phyloP scores from a whole-genome alignment of 225 moss, liverwort and hornwort species.

The Neckera pumila region DNA sequence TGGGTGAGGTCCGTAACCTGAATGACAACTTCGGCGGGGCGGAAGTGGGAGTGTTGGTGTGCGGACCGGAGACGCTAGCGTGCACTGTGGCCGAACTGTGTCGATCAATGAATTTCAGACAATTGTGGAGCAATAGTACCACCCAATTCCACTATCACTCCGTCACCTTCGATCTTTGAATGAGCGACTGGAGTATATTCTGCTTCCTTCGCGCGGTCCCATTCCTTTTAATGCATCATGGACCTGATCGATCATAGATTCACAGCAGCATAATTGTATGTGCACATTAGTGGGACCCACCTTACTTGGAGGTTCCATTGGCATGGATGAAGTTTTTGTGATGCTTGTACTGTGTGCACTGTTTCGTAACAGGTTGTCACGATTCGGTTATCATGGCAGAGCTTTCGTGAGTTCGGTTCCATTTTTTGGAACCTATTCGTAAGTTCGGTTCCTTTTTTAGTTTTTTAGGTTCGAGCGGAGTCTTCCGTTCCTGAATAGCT shows the following conservation, averaged over 20 bases:
- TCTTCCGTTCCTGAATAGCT: not conserved
- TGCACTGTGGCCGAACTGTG: constrained; percentile 24
- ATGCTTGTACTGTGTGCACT: not conserved
- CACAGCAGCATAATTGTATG: not conserved
- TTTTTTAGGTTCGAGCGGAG: not conserved
- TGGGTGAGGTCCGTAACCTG: not conserved
- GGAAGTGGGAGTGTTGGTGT: constrained; percentile 40
- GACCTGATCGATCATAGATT: too few species aligned
- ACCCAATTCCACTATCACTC: constrained; percentile 49
- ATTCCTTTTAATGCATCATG: too few species aligned
- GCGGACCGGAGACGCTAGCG: constrained; percentile 23
- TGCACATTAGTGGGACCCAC: too few species aligned
- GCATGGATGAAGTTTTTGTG: not conserved
- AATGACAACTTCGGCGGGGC: not conserved
- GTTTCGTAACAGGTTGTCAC: not conserved
- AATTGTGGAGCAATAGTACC: not conserved
- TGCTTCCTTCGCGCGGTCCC: not conserved
- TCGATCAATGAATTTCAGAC: constrained; percentile 4
- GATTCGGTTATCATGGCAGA: not conserved
- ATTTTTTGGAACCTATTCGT: too few species aligned
- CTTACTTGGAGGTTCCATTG: not conserved
- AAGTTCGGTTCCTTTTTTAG: too few species aligned
- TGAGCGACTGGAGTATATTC: not conserved
- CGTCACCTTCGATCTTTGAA: constrained; percentile 36
- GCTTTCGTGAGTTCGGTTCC: not conserved